A percentile compares a stretch with the other conserved stretches of the same genome.
These are phyloP conservation scores for Achaetomium macrosporum DNA, from an alignment of 2,329 filamentous ascomycete genomes.

Conservation along the genomic window DNA sequence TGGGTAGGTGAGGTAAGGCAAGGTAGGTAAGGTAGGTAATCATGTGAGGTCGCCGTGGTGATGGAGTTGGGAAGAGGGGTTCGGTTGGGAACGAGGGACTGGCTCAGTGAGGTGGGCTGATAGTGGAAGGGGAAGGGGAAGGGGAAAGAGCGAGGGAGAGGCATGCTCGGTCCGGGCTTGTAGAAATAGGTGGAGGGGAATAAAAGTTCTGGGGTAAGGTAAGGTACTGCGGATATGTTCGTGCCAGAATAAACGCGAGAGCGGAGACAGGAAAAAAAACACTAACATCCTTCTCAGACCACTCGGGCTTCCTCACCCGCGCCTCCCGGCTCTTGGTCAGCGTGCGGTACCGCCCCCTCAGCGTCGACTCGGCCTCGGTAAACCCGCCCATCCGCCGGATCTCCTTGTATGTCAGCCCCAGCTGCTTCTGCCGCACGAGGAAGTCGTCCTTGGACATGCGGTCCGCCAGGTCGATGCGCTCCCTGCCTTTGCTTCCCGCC, in stretches of 20 bases:
- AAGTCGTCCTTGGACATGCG: constrained; percentile 20
- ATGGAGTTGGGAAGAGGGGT: no score
- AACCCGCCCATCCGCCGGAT: constrained; percentile 53
- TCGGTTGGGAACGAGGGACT: no score
- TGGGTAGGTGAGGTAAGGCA: neutral
- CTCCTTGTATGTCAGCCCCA: constrained; percentile 59
- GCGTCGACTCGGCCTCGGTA: constrained; percentile 62
- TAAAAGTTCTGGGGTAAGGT: neutral
- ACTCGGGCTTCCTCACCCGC: constrained; percentile 60
- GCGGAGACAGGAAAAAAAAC: neutral
- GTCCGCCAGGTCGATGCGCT: constrained; percentile 1
- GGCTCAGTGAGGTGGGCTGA: no score
- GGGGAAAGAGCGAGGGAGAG: no score
- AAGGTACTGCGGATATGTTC: neutral
- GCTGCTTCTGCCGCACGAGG: constrained; percentile 34
- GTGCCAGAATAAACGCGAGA: neutral
- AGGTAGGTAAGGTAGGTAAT: neutral
- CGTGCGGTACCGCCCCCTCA: constrained; percentile 61
- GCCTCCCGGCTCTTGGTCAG: constrained; percentile 58
- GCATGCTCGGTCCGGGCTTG: no score
- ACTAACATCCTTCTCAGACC: constrained; percentile 60
- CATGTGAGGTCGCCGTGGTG: no score
- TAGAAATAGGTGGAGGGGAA: no score
- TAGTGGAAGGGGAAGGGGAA: no score
- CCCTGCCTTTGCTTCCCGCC: neutral